Base-by-base conservation (phyloP, 306 rosid species). In the Coriaria nepalensis region DNA sequence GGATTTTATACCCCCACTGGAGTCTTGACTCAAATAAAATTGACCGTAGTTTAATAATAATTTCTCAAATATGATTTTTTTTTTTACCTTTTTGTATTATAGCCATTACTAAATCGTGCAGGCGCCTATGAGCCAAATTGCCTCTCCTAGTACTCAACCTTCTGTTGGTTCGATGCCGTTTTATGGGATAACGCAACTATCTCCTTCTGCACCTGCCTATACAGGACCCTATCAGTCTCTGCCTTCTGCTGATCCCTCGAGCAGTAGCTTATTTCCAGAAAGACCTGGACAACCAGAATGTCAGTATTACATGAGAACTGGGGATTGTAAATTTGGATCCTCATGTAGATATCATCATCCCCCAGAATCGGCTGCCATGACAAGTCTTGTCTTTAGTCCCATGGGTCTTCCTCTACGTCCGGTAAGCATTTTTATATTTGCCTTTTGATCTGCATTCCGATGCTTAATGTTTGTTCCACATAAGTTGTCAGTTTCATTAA, bases 281-380 rank as follows among this genome's bases (percentile, higher is more conserved):
- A 82, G 99, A 71, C 99, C 96, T 33, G 96, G 87, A 32, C 96
- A 92, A 60, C 86, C 71, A 43, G 96, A 86, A 51, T 92, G 99
- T 51, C 96, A 76, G 62, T 61, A 82, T 73, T 92, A 75, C 67
- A 47, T 92, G 86, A 92, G 72, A 86, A 92, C 99, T 10, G 99
- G 99, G 70, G 93, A 82, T 43, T 92, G 99, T 70, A 92, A 80
- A 80, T 86, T 71, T 68, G 99, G 96, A 55, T 76, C 93, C 43
- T 86, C 96, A 5, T 92, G 99, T 76, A 86, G 76, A 82, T 92
- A 92, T 70, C 99, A 92, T 73, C 99, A 92, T 65, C 99, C 96
- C 4, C 67, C 74, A 37, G 94, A 86, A 60, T 62, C 61, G 49
- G 57, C 53, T 61, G 71, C 79, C 0, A 77, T 71, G 47, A 50